A percentile compares a stretch with the other conserved stretches of the same genome.
Conservation (phyloP, 352 stramenopile genomes). For the Globisporangium irregulare region DNA sequence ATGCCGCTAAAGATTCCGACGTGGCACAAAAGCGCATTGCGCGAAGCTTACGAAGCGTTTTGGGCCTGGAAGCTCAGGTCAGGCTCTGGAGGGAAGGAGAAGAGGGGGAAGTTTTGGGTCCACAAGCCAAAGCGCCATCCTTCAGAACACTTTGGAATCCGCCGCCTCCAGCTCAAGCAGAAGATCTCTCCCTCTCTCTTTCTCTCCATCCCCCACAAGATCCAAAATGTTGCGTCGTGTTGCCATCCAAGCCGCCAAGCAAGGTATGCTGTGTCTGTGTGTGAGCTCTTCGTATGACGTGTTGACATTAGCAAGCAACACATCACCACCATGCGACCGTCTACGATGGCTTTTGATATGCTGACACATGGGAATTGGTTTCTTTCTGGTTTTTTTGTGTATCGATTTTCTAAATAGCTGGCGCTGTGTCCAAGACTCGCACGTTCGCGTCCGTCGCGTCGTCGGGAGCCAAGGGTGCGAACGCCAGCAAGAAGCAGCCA, state of each 20-base stretch:
- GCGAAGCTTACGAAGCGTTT: background rate
- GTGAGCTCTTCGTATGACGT: background rate
- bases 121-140: background rate
- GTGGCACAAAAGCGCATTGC: background rate
- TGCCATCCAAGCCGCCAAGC: slow-evolving; percentile 38
- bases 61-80: background rate
- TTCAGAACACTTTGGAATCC: slow-evolving; percentile 24
- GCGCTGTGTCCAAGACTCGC: slow-evolving; percentile 45
- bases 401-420: slow-evolving; percentile 17
- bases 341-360: background rate
- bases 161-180: slow-evolving; percentile 24
- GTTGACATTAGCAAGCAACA: background rate
- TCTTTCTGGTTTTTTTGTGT: background rate
- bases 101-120: background rate
- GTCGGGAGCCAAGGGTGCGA: slow-evolving; percentile 22
- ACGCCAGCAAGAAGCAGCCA: slow-evolving; percentile 35
- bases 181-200: slow-evolving; percentile 11
- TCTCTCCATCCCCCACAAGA: background rate
- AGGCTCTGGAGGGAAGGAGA: slow-evolving; percentile 3
- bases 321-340: slow-evolving; percentile 2
- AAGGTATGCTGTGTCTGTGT: slow-evolving; percentile 14
- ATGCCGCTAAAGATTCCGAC: slow-evolving; percentile 2
- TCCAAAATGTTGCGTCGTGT: slow-evolving; percentile 52
- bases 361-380: background rate
- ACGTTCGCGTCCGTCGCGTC: slow-evolving; percentile 41